These are phyloP conservation scores for Suhomyces pyralidae DNA, from an alignment of 805 yeast species.

Conservation along the genomic window DNA sequence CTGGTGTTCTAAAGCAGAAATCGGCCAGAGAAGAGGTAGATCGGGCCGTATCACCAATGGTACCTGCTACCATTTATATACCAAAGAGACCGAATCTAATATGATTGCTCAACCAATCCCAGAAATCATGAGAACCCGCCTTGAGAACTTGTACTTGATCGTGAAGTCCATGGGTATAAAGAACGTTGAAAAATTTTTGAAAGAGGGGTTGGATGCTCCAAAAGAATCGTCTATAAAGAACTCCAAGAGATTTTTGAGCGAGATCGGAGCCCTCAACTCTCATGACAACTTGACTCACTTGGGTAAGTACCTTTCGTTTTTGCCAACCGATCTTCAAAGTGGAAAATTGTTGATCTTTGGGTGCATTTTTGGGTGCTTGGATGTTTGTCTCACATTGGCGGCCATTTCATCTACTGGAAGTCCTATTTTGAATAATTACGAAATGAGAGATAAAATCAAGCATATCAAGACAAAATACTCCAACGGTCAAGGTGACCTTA, in stretches of 20 bases:
- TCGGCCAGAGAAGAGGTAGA: constrained; percentile 90
- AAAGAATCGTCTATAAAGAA: constrained; percentile 45
- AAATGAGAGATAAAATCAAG: constrained; percentile 64
- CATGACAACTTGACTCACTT: constrained; percentile 59
- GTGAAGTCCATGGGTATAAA: constrained; percentile 87
- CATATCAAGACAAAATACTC: constrained; percentile 36
- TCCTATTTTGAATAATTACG: constrained; percentile 65
- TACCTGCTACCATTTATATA: constrained; percentile 74
- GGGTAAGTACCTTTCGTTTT: constrained; percentile 73
- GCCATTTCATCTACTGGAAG: constrained; percentile 69
- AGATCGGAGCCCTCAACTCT: constrained; percentile 64
- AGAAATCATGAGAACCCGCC: constrained; percentile 78
- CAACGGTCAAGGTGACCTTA: constrained; percentile 67
- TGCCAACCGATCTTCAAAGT: constrained; percentile 84
- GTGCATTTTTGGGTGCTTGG: constrained; percentile 78
- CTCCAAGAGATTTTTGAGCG: constrained; percentile 52
- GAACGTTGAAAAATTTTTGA: constrained; percentile 66
- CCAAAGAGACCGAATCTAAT: constrained; percentile 49
- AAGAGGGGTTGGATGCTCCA: constrained; percentile 83
- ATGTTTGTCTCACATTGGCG: constrained; percentile 74
- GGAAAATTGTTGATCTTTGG: constrained; percentile 82
- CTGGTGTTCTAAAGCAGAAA: constrained; percentile 90
- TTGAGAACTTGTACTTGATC: constrained; percentile 77
- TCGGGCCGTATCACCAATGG: constrained; percentile 95
- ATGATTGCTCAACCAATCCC: constrained; percentile 81